These are phyloP conservation scores for Penicillium robsamsonii DNA, from an alignment of 495 filamentous ascomycete species.

Conservation along the genomic window DNA sequence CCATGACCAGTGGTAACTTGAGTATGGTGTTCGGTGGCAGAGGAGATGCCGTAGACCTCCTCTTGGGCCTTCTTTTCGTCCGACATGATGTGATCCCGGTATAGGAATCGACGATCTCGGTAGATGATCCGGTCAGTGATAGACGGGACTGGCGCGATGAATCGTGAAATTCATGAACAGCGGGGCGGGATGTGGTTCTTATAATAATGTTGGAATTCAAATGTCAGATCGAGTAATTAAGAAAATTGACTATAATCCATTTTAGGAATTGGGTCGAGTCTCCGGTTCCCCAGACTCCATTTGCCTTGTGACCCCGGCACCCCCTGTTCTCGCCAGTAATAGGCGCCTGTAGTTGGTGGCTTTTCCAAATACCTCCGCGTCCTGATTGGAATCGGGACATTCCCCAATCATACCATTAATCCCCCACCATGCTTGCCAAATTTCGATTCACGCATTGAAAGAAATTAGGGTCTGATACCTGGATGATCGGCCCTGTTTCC, in stretches of 20 bases:
- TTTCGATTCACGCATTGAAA: conserved; percentile 10
- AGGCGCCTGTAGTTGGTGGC: conserved; percentile 20
- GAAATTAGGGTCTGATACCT: conserved; percentile 17
- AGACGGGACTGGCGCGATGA: conserved; percentile 1
- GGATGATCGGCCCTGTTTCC: conserved; percentile 24
- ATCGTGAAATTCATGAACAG: not conserved
- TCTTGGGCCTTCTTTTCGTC: conserved; percentile 19
- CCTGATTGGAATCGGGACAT: conserved; percentile 24
- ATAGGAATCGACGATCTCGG: not conserved
- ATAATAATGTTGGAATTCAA: conserved; percentile 20
- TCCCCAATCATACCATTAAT: conserved; percentile 22
- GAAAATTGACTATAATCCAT: conserved; percentile 5
- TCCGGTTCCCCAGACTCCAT: conserved; percentile 20
- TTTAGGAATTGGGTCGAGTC: conserved; percentile 9
- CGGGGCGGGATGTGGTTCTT: conserved; percentile 23
- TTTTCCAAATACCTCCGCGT: conserved; percentile 24
- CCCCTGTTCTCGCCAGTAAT: conserved; percentile 12
- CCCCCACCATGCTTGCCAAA: not conserved
- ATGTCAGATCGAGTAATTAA: conserved; percentile 7
- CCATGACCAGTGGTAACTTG: conserved; percentile 34
- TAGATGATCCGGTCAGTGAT: conserved; percentile 4
- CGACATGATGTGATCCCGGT: conserved; percentile 21
- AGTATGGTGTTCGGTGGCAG: conserved; percentile 15
- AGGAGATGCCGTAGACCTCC: conserved; percentile 27
- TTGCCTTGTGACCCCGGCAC: conserved; percentile 21